Evolutionary conservation across 2,329 filamentous ascomycete species (phyloP).

Genomic region (Sporothrix mexicana): DNA sequence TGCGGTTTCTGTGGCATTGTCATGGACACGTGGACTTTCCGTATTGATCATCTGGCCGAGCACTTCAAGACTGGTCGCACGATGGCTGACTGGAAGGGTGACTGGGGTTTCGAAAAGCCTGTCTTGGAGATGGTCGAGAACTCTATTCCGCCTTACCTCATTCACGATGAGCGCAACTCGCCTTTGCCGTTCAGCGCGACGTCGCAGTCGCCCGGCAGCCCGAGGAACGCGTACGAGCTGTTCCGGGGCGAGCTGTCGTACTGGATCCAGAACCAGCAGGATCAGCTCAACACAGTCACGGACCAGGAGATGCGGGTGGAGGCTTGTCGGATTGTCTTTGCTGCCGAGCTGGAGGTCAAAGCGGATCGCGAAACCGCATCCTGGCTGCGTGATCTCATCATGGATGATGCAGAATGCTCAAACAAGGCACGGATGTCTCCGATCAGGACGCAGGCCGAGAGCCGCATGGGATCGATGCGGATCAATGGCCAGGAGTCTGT

Average conservation of each 20-base stretch:
- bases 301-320: constrained; percentile 63
- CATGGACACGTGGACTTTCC: constrained; percentile 65
- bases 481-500: constrained; percentile 65
- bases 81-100: constrained; percentile 73
- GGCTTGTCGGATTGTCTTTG: constrained; percentile 64
- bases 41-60: constrained; percentile 68
- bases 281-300: constrained; percentile 49
- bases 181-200: constrained; percentile 60
- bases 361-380: constrained; percentile 48
- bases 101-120: constrained; percentile 69
- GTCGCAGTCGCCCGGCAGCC: constrained; percentile 51
- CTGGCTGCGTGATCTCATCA: constrained; percentile 66
- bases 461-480: constrained; percentile 54
- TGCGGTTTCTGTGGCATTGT: constrained; percentile 70
- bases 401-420: constrained; percentile 53
- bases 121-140: constrained; percentile 69
- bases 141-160: constrained; percentile 69
- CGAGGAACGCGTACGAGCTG: constrained; percentile 65
- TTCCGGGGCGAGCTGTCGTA: constrained; percentile 63
- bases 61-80: constrained; percentile 70
- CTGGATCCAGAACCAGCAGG: constrained; percentile 54
- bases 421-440: constrained; percentile 56
- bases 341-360: constrained; percentile 54
- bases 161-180: constrained; percentile 66
- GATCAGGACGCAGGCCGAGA: constrained; percentile 54